phyloP scores from a whole-genome alignment of 768 basidiomycete species.

The Psilocybe cubensis region DNA sequence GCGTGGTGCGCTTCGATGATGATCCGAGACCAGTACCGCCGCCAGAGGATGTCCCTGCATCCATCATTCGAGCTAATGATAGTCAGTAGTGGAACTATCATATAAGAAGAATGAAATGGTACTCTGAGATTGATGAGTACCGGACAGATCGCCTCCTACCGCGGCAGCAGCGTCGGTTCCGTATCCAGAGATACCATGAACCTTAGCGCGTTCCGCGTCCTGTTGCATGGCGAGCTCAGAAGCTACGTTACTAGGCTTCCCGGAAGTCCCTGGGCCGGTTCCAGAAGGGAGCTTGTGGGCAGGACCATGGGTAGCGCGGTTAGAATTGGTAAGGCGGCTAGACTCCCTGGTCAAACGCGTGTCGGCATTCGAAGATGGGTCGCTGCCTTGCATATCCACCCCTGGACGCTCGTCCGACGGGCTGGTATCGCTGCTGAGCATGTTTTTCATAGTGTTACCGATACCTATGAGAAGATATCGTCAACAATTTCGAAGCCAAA shows the following conservation, averaged over 20 bases:
- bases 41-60: neutral
- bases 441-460: constrained; percentile 16
- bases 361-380: neutral
- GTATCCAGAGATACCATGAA: constrained; percentile 8
- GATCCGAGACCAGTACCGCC: neutral
- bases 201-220: constrained; percentile 1
- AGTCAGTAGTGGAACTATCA: neutral
- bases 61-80: neutral
- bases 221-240: constrained; percentile 7
- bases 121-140: constrained; percentile 7
- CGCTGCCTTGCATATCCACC: neutral
- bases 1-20: neutral
- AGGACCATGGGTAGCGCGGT: neutral
- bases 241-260: constrained; percentile 5
- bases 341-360: neutral
- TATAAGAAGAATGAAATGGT: neutral
- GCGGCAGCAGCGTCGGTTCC: constrained; percentile 19
- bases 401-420: neutral
- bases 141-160: constrained; percentile 6
- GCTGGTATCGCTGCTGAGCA: constrained; percentile 14
- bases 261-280: constrained; percentile 16
- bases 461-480: constrained; percentile 6
- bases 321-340: neutral
- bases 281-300: constrained; percentile 14
- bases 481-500: neutral